These are phyloP conservation scores for Aethionema arabicum DNA, from an alignment of 345 rosid species.

Conservation along the genomic window DNA sequence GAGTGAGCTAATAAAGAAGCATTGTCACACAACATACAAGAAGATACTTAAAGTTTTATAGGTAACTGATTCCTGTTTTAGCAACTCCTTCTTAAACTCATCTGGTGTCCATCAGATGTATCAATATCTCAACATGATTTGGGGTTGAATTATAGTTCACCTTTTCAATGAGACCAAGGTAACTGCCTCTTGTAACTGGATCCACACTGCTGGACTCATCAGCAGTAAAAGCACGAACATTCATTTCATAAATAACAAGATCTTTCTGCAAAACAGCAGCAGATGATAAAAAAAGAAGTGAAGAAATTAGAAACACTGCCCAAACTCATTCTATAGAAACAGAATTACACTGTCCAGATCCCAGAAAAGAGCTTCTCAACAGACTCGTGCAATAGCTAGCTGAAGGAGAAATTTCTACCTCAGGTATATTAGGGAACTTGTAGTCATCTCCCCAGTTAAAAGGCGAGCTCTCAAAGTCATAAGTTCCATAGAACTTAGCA, in stretches of 20 bases:
- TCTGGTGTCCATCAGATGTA: neutral
- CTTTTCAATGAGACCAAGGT: conserved; percentile 85
- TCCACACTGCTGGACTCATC: conserved; percentile 83
- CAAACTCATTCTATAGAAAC: neutral
- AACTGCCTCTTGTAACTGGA: conserved; percentile 65
- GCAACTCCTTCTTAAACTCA: neutral
- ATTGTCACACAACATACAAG: conserved; percentile 17
- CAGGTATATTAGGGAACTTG: conserved; percentile 70
- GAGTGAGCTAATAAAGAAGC: conserved; percentile 30
- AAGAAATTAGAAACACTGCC: neutral
- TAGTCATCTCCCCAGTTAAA: conserved; percentile 84
- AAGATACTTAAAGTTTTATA: neutral
- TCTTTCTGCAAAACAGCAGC: conserved; percentile 62
- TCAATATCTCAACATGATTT: conserved; percentile 6
- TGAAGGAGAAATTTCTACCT: conserved; percentile 46
- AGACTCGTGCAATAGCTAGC: conserved; percentile 8
- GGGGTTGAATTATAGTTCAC: conserved; percentile 37
- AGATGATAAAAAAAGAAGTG: conserved; percentile 5
- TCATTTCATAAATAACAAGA: conserved; percentile 94
- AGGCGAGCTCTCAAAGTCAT: conserved; percentile 72
- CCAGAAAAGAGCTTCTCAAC: conserved; percentile 14
- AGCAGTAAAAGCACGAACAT: conserved; percentile 90
- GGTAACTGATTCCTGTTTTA: neutral
- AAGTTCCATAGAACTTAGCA: conserved; percentile 73
- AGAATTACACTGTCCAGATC: neutral